A percentile compares a stretch with the other conserved stretches of the same genome.
These are phyloP conservation scores for Turnera subulata DNA, from an alignment of 345 rosid species.

Conservation along the genomic window DNA sequence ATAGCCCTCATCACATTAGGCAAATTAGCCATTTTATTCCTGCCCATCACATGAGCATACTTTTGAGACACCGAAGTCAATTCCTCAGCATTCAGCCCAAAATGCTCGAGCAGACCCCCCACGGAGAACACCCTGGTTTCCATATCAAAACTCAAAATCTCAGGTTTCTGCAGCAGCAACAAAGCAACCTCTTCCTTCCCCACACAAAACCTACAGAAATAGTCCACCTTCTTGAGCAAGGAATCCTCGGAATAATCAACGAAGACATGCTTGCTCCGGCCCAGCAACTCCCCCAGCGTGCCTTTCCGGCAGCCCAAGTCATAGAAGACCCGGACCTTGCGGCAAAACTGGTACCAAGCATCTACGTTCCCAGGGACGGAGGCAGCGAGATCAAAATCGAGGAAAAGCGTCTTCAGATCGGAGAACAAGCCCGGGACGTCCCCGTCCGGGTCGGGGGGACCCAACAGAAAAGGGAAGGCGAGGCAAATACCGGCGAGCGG, in stretches of 20 bases:
- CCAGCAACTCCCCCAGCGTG: conserved; percentile 44
- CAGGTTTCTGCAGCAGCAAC: conserved; percentile 44
- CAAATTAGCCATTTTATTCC: conserved; percentile 49
- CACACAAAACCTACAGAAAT: conserved; percentile 49
- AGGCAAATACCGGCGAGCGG: conserved; percentile 52
- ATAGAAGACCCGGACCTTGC: conserved; percentile 44
- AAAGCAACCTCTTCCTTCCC: conserved; percentile 37
- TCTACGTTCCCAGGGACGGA: conserved; percentile 44
- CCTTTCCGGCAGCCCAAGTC: conserved; percentile 45
- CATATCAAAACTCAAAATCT: conserved; percentile 43
- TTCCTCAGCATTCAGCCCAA: conserved; percentile 43
- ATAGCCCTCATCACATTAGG: conserved; percentile 40
- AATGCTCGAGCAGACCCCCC: conserved; percentile 40
- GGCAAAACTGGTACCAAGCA: conserved; percentile 41
- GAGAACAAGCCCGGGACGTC: conserved; percentile 33
- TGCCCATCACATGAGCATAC: conserved; percentile 26
- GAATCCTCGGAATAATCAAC: conserved; percentile 35
- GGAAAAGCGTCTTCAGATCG: conserved; percentile 42
- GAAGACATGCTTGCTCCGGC: conserved; percentile 36
- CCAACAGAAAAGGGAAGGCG: conserved; percentile 48
- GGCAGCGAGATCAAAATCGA: conserved; percentile 35
- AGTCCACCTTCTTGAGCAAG: conserved; percentile 34
- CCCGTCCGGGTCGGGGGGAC: conserved; percentile 30
- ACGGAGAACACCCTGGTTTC: conserved; percentile 41
- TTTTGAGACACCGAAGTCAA: conserved; percentile 15